A percentile compares a stretch with the other conserved stretches of the same genome.
Evolutionary conservation across 441 rosid species (phyloP).

Genomic region (Erysimum cheiri): DNA sequence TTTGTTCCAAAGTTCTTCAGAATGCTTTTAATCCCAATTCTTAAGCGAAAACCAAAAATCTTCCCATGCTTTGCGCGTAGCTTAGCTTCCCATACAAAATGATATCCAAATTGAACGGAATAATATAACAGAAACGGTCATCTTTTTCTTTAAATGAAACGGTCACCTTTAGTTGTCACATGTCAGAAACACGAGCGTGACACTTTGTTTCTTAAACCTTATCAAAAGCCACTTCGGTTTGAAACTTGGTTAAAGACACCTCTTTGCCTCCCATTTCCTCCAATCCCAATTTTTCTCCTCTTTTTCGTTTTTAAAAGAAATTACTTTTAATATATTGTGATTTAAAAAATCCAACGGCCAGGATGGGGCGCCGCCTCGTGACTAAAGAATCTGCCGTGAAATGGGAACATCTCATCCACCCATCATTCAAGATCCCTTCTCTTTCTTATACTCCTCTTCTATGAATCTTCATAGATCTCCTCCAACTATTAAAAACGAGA

Average conservation of each 20-base stretch:
- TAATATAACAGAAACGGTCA: constrained; percentile 7
- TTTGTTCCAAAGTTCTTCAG: no score
- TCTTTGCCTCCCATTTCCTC: constrained; percentile 41
- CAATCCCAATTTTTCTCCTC: constrained; percentile 36
- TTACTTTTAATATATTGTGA: neutral
- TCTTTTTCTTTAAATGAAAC: constrained; percentile 9
- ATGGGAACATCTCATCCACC: constrained; percentile 42
- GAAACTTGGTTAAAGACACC: constrained; percentile 29
- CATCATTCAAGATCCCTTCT: constrained; percentile 30
- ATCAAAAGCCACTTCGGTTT: constrained; percentile 37
- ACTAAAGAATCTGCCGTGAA: constrained; percentile 40
- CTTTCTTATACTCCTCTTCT: neutral
- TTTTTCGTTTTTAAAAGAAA: neutral
- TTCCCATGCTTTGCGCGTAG: constrained; percentile 21
- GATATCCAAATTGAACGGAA: constrained; percentile 27
- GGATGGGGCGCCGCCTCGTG: constrained; percentile 29
- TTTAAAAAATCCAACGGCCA: constrained; percentile 12
- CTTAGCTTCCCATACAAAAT: constrained; percentile 34
- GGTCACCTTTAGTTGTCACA: constrained; percentile 34
- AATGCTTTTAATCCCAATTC: no score
- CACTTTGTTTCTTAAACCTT: constrained; percentile 37
- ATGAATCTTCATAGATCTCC: constrained; percentile 30
- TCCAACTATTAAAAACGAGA: neutral
- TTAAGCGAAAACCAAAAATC: neutral
- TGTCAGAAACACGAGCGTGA: constrained; percentile 38